Conservation (phyloP, 2,329 filamentous ascomycete genomes). For the Thelonectria blattea region DNA sequence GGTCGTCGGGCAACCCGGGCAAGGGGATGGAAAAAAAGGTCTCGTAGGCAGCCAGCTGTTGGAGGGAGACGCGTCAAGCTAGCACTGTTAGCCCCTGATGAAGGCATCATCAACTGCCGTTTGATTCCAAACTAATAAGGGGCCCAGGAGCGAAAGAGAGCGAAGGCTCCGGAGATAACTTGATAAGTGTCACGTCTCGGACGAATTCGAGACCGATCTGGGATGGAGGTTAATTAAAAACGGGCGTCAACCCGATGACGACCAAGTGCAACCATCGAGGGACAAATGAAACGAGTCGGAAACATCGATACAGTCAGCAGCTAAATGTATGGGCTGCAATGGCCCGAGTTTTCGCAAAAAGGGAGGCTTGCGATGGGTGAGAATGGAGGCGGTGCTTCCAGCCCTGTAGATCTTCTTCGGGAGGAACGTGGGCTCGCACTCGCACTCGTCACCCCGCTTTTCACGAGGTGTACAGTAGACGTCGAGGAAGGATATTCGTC, state of each 20-base stretch:
- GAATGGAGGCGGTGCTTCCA: background rate
- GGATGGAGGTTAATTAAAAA: background rate
- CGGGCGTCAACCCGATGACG: background rate
- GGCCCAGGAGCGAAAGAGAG: background rate
- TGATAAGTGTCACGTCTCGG: background rate
- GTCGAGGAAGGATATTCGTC: too few species aligned
- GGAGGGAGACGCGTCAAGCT: background rate
- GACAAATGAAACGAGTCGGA: too few species aligned
- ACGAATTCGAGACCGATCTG: background rate
- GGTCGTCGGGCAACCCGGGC: too few species aligned
- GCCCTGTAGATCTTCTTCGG: background rate
- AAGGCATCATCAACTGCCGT: background rate
- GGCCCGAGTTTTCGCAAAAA: background rate
- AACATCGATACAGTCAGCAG: too few species aligned
- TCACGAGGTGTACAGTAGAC: background rate
- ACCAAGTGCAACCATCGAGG: background rate
- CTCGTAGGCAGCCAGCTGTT: background rate
- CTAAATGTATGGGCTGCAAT: too few species aligned
- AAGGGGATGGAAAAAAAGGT: too few species aligned
- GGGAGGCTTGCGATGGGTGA: background rate
- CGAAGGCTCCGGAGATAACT: background rate
- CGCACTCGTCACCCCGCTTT: background rate
- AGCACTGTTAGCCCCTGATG: background rate
- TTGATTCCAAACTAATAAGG: background rate
- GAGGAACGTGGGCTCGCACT: background rate